Base-by-base conservation (phyloP, 2,329 filamentous ascomycete species). In the Xylaria sp. region DNA sequence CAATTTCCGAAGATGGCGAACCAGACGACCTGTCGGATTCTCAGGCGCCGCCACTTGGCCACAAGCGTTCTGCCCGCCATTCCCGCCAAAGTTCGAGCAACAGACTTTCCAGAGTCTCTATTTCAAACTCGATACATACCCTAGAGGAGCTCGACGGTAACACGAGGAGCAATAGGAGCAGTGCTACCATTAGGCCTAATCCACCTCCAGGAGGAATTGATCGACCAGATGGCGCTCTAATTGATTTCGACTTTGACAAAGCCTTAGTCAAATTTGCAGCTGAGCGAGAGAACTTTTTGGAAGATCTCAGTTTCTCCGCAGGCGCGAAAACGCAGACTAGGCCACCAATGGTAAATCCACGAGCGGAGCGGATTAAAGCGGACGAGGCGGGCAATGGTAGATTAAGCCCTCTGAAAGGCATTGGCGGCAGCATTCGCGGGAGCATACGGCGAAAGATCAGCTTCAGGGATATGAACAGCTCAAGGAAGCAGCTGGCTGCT, bases 361-460 rank as follows among this genome's bases (percentile, higher is more conserved):
- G 91, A 69, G 87, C 93, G 3, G 91, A 96, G 75, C 90, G 91
- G 70, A 91, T 97, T 70, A 88, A 88, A 67, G 86, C 87, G 29
- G 90, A 93, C 41, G 93, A 96, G 65, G 80, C 66, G 21, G 70
- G 75, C 38, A 82, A 75, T 66, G 83, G 83, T 52, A 79, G 82
- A 65, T 77, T 81, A 74, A 87, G 83, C 74, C 84, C 85, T 44
- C 74, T 87, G 63, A 82, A 79, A 69, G 83, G 77, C 65, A 77
- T 77, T 60, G 44, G 88, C 88, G 90, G 90, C 33, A 86, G 81
- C 72, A 86, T 87, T 70, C 74, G 91, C 87, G 94, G 94, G 44
- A 97, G 93, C 78, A 90, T 99, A 70, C 87, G 94, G 66, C 88
- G 95, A 75, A 92, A 95, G 72, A 90, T 99, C 77, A 97, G 94